Conservation (phyloP, 257 asterid genomes). For the Vinca minor region DNA sequence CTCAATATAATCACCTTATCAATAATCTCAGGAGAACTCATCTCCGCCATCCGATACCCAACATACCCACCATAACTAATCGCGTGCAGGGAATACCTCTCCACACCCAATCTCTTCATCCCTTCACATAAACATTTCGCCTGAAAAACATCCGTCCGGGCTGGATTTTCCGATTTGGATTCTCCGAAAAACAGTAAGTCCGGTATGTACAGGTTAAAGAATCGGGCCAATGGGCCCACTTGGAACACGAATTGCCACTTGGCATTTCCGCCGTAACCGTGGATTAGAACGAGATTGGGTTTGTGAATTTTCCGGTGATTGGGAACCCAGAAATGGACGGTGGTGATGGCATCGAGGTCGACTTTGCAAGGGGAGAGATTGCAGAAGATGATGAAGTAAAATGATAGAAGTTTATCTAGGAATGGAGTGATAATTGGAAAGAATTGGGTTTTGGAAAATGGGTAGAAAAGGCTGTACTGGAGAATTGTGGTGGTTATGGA, state of each 20-base stretch:
- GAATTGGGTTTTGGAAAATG: slow-evolving; percentile 26
- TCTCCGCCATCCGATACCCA: slow-evolving; percentile 56
- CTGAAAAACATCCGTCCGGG: slow-evolving; percentile 43
- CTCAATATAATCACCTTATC: slow-evolving; percentile 55
- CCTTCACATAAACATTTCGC: slow-evolving; percentile 48
- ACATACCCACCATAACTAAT: slow-evolving; percentile 56
- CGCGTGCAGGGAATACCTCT: slow-evolving; percentile 35
- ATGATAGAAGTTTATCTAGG: slow-evolving; percentile 33
- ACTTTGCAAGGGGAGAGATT: slow-evolving; percentile 39
- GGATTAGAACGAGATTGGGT: slow-evolving; percentile 46
- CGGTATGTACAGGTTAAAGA: slow-evolving; percentile 53
- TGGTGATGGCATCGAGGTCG: slow-evolving; percentile 47
- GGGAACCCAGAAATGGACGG: slow-evolving; percentile 53
- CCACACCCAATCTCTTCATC: slow-evolving; percentile 41
- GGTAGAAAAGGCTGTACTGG: slow-evolving; percentile 16
- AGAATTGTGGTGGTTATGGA: slow-evolving; percentile 20
- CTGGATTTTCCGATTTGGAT: slow-evolving; percentile 28
- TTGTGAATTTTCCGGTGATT: slow-evolving; percentile 34
- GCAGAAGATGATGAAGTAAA: slow-evolving; percentile 35
- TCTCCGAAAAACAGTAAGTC: slow-evolving; percentile 51
- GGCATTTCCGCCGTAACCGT: slow-evolving; percentile 51
- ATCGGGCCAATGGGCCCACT: slow-evolving; percentile 24
- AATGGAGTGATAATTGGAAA: slow-evolving; percentile 38
- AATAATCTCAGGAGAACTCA: slow-evolving; percentile 33
- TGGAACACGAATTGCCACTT: slow-evolving; percentile 50